Conservation (phyloP, 2,329 filamentous ascomycete genomes). For the Pseudocercospora fijiensis region DNA sequence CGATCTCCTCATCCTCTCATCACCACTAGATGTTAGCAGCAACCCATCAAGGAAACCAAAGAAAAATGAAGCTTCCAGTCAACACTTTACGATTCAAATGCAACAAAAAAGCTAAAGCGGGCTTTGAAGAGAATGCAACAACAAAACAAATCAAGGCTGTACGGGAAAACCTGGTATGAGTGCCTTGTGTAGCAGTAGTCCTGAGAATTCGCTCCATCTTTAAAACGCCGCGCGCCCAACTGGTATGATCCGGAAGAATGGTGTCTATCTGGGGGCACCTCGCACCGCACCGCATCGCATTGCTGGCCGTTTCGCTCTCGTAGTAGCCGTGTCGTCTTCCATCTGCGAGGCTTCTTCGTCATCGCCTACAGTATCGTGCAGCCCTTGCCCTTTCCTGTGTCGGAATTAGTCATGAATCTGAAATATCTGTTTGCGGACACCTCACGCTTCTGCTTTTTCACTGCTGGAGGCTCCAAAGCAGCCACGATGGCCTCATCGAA, state of each 20-base stretch:
- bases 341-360: not conserved
- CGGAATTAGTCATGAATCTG: not conserved
- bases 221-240: slow-evolving; percentile 27
- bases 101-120: slow-evolving; percentile 1
- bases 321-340: not conserved
- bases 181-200: slow-evolving; percentile 20
- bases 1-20: not conserved
- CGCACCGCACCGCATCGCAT: slow-evolving; percentile 4
- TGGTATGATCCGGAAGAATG: slow-evolving; percentile 20
- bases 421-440: not conserved
- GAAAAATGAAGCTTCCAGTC: not conserved
- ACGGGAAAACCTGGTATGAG: slow-evolving; percentile 21
- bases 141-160: slow-evolving; percentile 8
- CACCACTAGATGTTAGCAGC: not conserved
- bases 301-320: not conserved
- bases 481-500: slow-evolving; percentile 99
- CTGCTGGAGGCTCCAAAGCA: slow-evolving; percentile 80
- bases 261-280: slow-evolving; percentile 22
- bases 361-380: slow-evolving; percentile 36
- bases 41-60: not conserved
- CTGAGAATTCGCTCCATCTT: slow-evolving; percentile 21
- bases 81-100: slow-evolving; percentile 2
- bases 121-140: not conserved
- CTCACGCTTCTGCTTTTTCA: slow-evolving; percentile 62
- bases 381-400: slow-evolving; percentile 36